Conservation (phyloP, 192 early-diverging fungal genomes). For the Anaeromyces robustus region DNA sequence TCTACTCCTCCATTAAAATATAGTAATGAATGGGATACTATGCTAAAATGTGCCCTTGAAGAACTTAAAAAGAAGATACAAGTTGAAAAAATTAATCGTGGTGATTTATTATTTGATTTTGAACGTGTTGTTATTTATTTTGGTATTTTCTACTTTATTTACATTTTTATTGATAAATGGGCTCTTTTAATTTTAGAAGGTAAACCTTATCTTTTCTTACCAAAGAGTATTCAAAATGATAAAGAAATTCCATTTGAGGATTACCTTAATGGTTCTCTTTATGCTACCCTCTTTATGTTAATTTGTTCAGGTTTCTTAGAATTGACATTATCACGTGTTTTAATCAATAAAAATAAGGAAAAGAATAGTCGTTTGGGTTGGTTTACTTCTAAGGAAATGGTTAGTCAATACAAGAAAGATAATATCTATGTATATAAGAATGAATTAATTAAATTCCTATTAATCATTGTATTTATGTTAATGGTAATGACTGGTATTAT, state of each 20-base stretch:
- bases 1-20: constrained; percentile 10
- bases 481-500: background rate
- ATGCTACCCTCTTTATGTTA: constrained; percentile 18
- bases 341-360: background rate
- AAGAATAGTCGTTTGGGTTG: background rate
- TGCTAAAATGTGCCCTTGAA: constrained; percentile 17
- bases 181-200: background rate
- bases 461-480: background rate
- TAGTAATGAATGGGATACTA: constrained; percentile 19
- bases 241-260: background rate
- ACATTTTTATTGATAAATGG: constrained; percentile 23
- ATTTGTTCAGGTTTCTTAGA: constrained; percentile 21
- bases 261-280: constrained; percentile 14
- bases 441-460: background rate
- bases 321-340: constrained; percentile 5
- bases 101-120: constrained; percentile 21
- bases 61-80: constrained; percentile 24
- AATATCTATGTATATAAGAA: background rate
- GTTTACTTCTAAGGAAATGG: background rate
- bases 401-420: background rate
- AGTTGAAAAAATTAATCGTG: constrained; percentile 25
- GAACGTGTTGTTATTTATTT: constrained; percentile 21
- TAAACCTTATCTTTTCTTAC: background rate
- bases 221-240: background rate
- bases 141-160: constrained; percentile 21